Evolutionary conservation across 495 filamentous ascomycete genomes (phyloP).

Genomic region (Astrothelium macrocarpum): DNA sequence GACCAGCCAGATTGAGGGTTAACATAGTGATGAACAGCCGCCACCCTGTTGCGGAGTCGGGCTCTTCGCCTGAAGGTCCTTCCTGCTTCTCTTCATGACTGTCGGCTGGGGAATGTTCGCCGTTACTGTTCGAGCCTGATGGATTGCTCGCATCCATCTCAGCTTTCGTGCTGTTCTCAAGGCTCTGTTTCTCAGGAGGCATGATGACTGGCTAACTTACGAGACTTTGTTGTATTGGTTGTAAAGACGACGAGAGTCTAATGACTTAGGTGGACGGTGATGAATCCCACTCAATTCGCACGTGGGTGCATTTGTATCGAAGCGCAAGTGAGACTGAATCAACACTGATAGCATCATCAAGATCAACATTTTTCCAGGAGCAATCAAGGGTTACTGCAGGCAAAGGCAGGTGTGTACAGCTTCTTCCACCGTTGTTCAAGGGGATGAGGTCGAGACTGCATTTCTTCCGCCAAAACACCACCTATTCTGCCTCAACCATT

Average conservation of each 20-base stretch:
- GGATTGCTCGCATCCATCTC: constrained; percentile 9
- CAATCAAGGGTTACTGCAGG: background rate
- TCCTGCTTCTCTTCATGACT: constrained; percentile 7
- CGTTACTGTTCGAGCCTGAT: constrained; percentile 7
- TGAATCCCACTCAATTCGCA: background rate
- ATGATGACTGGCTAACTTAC: constrained; percentile 5
- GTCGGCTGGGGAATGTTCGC: constrained; percentile 6
- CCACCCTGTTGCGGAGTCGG: constrained; percentile 11
- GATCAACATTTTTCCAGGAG: background rate
- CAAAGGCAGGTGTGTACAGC: background rate
- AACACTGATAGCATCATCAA: constrained; percentile 3
- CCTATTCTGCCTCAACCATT: background rate
- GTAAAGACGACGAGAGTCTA: constrained; percentile 7
- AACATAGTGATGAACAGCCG: constrained; percentile 12
- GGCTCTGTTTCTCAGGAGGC: background rate
- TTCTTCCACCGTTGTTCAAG: background rate
- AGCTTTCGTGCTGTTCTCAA: constrained; percentile 11
- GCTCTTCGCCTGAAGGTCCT: constrained; percentile 1
- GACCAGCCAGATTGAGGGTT: constrained; percentile 8
- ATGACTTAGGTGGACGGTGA: background rate
- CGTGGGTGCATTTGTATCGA: background rate
- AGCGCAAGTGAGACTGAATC: background rate
- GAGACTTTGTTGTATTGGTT: constrained; percentile 7
- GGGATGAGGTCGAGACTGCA: background rate
- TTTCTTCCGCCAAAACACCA: background rate